Percentiles rank a stretch among this genome's conserved stretches.
phyloP scores from a whole-genome alignment of 495 filamentous ascomycete genomes.

The Podospora tetraspora region DNA sequence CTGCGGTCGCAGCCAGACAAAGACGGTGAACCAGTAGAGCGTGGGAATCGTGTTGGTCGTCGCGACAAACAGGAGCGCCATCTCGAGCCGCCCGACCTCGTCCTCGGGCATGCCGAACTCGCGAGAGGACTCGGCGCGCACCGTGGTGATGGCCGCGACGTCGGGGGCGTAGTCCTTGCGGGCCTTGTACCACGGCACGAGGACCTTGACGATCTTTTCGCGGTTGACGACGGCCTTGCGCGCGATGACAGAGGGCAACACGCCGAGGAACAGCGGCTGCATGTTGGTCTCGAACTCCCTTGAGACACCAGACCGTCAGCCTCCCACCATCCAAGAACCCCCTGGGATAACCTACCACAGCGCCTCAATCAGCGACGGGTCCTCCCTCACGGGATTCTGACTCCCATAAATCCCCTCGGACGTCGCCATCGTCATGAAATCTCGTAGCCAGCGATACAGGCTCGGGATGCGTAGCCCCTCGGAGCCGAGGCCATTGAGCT shows the following conservation, averaged over 20 bases:
- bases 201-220: conserved; percentile 12
- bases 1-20: conserved; percentile 11
- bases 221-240: conserved; percentile 28
- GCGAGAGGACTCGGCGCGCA: conserved; percentile 5
- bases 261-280: conserved; percentile 22
- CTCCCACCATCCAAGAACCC: neutral
- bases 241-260: conserved; percentile 26
- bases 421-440: conserved; percentile 27
- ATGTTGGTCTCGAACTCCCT: conserved; percentile 29
- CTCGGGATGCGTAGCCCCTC: conserved; percentile 10
- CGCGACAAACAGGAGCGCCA: conserved; percentile 14
- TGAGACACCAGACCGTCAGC: conserved; percentile 7
- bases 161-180: conserved; percentile 4
- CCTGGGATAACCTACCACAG: conserved; percentile 7
- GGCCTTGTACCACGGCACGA: conserved; percentile 10
- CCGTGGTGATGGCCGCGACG: conserved; percentile 7
- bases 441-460: conserved; percentile 30
- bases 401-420: conserved; percentile 27
- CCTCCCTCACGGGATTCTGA: conserved; percentile 25
- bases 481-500: neutral
- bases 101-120: conserved; percentile 4
- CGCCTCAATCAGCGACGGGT: conserved; percentile 18
- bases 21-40: conserved; percentile 16
- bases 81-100: conserved; percentile 15
- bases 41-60: conserved; percentile 22